A percentile compares a stretch with the other conserved stretches of the same genome.
Conservation (phyloP, 805 yeast genomes). For the Scheffersomyces stipitis region DNA sequence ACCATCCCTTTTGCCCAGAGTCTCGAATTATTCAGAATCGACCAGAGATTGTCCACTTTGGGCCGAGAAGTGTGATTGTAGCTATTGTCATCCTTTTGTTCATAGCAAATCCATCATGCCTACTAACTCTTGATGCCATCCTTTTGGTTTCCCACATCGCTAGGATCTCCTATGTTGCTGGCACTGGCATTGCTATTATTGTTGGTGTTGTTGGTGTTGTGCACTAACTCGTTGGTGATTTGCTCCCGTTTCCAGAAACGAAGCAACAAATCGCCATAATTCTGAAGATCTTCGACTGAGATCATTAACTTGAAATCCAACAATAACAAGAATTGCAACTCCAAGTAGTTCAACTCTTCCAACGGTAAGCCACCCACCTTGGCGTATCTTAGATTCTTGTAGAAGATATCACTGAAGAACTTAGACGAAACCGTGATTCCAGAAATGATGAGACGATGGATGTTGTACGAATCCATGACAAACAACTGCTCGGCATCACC, state of each 20-base stretch:
- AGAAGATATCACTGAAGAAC: conserved; percentile 91
- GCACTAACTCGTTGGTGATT: conserved; percentile 35
- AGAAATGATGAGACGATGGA: conserved; percentile 89
- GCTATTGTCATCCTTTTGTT: no score
- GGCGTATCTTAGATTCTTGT: conserved; percentile 91
- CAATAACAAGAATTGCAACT: conserved; percentile 80
- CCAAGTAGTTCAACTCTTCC: conserved; percentile 90
- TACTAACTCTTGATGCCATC: background rate
- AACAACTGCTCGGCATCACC: conserved; percentile 56
- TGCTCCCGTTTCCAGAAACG: conserved; percentile 83
- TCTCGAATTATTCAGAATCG: no score
- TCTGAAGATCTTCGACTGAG: conserved; percentile 84
- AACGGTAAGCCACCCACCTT: conserved; percentile 94
- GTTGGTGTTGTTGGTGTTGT: background rate
- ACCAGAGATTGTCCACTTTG: no score
- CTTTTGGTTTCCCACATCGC: background rate
- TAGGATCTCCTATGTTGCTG: background rate
- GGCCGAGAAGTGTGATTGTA: no score
- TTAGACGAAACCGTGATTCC: conserved; percentile 95
- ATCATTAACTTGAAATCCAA: conserved; percentile 87
- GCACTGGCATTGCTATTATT: background rate
- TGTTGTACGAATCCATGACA: conserved; percentile 94
- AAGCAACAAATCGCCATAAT: conserved; percentile 82
- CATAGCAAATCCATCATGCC: no score
- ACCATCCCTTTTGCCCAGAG: no score